phyloP scores from a whole-genome alignment of 805 yeast species.

The Saturnispora galanensis region DNA sequence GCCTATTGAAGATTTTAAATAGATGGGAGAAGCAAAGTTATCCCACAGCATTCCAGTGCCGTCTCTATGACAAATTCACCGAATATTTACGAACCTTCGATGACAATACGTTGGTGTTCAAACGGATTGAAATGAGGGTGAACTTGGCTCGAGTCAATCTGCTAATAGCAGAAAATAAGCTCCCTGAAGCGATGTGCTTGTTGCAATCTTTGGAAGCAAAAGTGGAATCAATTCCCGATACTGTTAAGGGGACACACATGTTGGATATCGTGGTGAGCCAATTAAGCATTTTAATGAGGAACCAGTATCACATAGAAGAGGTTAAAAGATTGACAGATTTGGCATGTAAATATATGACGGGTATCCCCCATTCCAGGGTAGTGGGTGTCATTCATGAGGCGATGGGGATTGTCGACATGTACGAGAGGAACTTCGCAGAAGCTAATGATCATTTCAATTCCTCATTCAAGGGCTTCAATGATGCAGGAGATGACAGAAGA shows the following conservation, averaged over 20 bases:
- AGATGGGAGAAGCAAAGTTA: slow-evolving; percentile 20
- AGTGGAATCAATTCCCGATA: slow-evolving; percentile 32
- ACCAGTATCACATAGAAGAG: slow-evolving; percentile 25
- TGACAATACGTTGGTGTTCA: slow-evolving; percentile 14
- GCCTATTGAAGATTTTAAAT: slow-evolving; percentile 23
- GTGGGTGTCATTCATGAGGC: slow-evolving; percentile 70
- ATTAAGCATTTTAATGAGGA: slow-evolving; percentile 41
- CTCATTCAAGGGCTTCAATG: slow-evolving; percentile 38
- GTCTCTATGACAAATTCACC: slow-evolving; percentile 17
- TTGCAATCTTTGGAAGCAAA: slow-evolving; percentile 30
- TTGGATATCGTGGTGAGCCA: slow-evolving; percentile 62
- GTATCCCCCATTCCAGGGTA: slow-evolving; percentile 67
- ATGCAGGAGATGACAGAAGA: slow-evolving; percentile 52
- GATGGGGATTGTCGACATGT: slow-evolving; percentile 61
- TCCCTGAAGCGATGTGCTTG: slow-evolving; percentile 27
- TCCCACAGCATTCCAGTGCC: slow-evolving; percentile 13
- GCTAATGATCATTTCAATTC: slow-evolving; percentile 44
- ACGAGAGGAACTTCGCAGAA: slow-evolving; percentile 44
- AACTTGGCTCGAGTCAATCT: slow-evolving; percentile 35
- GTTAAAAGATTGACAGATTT: slow-evolving; percentile 40
- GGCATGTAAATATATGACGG: slow-evolving; percentile 40
- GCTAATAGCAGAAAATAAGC: slow-evolving; percentile 22
- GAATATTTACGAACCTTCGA: slow-evolving; percentile 9
- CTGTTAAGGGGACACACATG: slow-evolving; percentile 36
- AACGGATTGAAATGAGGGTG: slow-evolving; percentile 40